Percentiles rank a stretch among this genome's conserved stretches.
These are phyloP conservation scores for Botrytis elliptica DNA, from an alignment of 2,329 filamentous ascomycete genomes.

Conservation along the genomic window DNA sequence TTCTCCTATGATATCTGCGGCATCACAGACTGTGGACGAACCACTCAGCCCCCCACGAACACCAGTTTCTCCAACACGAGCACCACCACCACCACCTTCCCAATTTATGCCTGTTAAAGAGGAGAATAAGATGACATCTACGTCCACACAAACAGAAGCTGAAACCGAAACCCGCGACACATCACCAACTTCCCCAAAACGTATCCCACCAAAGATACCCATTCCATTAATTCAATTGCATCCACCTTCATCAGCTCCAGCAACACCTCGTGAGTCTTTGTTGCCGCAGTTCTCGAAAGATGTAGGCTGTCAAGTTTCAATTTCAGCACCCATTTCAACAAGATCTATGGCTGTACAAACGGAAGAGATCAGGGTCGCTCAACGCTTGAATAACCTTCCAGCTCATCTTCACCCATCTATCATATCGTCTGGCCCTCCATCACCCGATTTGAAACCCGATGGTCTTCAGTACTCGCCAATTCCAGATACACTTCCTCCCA, in stretches of 20 bases:
- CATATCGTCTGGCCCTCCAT: slow-evolving; percentile 61
- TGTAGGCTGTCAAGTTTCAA: slow-evolving; percentile 74
- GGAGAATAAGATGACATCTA: slow-evolving; percentile 50
- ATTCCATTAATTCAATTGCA: slow-evolving; percentile 89
- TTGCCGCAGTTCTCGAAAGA: slow-evolving; percentile 83
- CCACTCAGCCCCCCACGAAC: slow-evolving; percentile 65
- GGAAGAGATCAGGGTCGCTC: slow-evolving; percentile 83
- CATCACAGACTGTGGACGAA: slow-evolving; percentile 61
- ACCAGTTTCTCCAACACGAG: slow-evolving; percentile 53
- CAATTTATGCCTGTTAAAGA: slow-evolving; percentile 28
- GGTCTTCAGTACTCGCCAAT: slow-evolving; percentile 49
- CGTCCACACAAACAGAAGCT: slow-evolving; percentile 61
- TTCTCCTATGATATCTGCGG: slow-evolving; percentile 61
- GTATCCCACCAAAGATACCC: slow-evolving; percentile 41
- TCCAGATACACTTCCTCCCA: slow-evolving; percentile 55
- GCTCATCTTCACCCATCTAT: slow-evolving; percentile 76
- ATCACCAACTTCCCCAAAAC: slow-evolving; percentile 29
- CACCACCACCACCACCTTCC: slow-evolving; percentile 43
- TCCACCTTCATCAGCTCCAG: slow-evolving; percentile 80
- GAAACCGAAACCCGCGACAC: slow-evolving; percentile 36
- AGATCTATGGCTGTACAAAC: slow-evolving; percentile 68
- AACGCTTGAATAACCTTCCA: slow-evolving; percentile 71
- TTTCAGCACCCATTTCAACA: slow-evolving; percentile 44
- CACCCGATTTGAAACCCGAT: slow-evolving; percentile 45
- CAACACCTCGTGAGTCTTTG: slow-evolving; percentile 69